Evolutionary conservation across 2,329 filamentous ascomycete species (phyloP), one percentile per base, ranked within the genome.

Genomic region (Talaromyces funiculosus): DNA sequence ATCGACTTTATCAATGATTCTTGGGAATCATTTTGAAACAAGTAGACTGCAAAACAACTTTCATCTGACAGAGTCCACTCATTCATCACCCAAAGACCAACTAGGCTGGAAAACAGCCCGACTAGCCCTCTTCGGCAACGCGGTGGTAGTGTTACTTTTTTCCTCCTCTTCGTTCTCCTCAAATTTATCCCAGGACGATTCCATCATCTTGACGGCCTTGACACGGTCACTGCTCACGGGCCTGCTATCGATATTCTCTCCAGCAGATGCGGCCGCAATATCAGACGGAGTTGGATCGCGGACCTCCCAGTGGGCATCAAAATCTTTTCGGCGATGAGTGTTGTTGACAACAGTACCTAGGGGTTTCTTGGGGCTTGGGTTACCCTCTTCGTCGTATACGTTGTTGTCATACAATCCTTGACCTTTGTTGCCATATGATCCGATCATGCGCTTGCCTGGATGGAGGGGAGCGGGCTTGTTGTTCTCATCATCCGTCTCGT

Each of bases 401-500:
- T 90, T 87, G 74, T 93, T 89, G 69, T 90, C 82, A 78, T 96
- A 96, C 47, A 96, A 80, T 29, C 84, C 82, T 45, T 88, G 78
- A 6, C 87, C 87, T 60, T 84, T 85, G 74, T 90, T 91, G 61
- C 86, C 82, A 38, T 76, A 81, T n/a, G 80, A 75, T 40, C 77
- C 75, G 65, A 78, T 78, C 38, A 72, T 69, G 24, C 73, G 70
- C 18, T 49, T 54, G 18, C 51, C 51, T 14, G 35, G 51, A n/a
- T 45, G 54, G 4, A 26, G 59, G 62, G 24, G 68, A 63, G 49
- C 73, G 68, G 57, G 68, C 67, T 45, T 78, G 76, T 59, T 82
- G 16, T 80, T 77, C 54, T 84, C 83, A 35, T 83, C 83, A 53
- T 84, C 86, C 60, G 92, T 87, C 71, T 97, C 92, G 58, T 84